Conservation (phyloP, 2,329 filamentous ascomycete genomes). For the Colletotrichum brevisporum region DNA sequence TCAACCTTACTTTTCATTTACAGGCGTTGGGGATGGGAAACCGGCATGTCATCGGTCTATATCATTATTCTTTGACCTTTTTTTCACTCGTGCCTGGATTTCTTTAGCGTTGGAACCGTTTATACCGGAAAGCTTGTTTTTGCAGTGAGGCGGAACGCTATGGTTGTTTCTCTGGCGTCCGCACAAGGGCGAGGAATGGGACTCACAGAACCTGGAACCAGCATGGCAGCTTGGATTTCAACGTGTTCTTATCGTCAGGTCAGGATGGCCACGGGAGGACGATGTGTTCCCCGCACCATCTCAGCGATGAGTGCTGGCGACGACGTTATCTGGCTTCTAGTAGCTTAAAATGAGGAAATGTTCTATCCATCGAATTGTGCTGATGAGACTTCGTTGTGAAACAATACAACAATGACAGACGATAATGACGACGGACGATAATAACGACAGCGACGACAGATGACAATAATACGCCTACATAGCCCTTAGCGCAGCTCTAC, state of each 20-base stretch:
- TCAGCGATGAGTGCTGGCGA: slow-evolving; percentile 20
- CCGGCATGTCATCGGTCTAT: slow-evolving; percentile 14
- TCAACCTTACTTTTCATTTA: slow-evolving; percentile 26
- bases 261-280: background rate
- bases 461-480: too few species aligned
- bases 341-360: slow-evolving; percentile 7
- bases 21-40: slow-evolving; percentile 33
- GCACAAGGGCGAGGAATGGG: slow-evolving; percentile 32
- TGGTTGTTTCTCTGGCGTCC: slow-evolving; percentile 1
- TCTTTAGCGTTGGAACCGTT: slow-evolving; percentile 20
- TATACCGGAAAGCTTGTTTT: slow-evolving; percentile 4
- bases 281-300: slow-evolving; percentile 10
- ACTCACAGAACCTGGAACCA: slow-evolving; percentile 36
- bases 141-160: background rate
- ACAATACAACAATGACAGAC: too few species aligned
- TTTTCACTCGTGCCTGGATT: slow-evolving; percentile 6
- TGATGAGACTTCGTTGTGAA: too few species aligned
- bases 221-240: slow-evolving; percentile 40
- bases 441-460: too few species aligned
- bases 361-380: background rate
- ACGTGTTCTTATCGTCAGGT: slow-evolving; percentile 22
- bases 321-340: slow-evolving; percentile 19
- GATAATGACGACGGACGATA: too few species aligned
- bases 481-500: too few species aligned
- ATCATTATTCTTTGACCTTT: slow-evolving; percentile 7